These are phyloP conservation scores for Orbilia blumenaviensis DNA, from an alignment of 2,329 filamentous ascomycete genomes.

Conservation along the genomic window DNA sequence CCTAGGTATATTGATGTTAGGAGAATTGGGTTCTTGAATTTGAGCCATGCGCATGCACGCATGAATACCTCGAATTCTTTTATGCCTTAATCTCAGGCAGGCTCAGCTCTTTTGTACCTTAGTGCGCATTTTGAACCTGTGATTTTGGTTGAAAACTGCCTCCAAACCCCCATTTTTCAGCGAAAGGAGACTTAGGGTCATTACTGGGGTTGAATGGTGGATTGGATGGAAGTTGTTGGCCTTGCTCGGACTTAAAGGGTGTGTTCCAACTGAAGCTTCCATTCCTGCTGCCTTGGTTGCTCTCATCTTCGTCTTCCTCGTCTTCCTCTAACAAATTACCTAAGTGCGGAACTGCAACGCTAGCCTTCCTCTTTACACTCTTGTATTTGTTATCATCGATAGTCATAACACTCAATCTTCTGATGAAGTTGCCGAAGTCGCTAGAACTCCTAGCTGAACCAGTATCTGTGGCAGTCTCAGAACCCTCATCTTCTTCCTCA, in stretches of 20 bases:
- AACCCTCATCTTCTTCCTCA: conserved; percentile 40
- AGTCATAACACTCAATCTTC: conserved; percentile 40
- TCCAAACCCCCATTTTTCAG: conserved; percentile 41
- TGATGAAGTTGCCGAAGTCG: conserved; percentile 42
- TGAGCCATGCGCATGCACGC: too few relatives aligned
- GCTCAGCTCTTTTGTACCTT: too few relatives aligned
- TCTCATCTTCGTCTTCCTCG: conserved; percentile 27
- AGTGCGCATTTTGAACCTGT: conserved; percentile 33
- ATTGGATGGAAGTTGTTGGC: conserved; percentile 6
- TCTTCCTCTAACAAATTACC: conserved; percentile 41
- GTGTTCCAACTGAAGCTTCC: conserved; percentile 41
- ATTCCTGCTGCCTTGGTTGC: conserved; percentile 21
- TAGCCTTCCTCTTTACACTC: conserved; percentile 37
- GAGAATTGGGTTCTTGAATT: too few relatives aligned
- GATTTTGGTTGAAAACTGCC: conserved; percentile 20
- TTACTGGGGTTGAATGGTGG: conserved; percentile 25
- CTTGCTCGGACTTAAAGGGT: conserved; percentile 26
- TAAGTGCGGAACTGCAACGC: conserved; percentile 17
- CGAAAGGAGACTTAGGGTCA: conserved; percentile 38
- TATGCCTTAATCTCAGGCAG: too few relatives aligned
- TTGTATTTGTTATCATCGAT: conserved; percentile 46
- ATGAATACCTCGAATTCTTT: too few relatives aligned
- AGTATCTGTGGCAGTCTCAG: conserved; percentile 5
- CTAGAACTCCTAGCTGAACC: conserved; percentile 28
- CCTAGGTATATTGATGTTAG: background rate